Evolutionary conservation across 1,284 basidiomycete genomes (phyloP).

Genomic region (Cutaneotrichosporon sp.): DNA sequence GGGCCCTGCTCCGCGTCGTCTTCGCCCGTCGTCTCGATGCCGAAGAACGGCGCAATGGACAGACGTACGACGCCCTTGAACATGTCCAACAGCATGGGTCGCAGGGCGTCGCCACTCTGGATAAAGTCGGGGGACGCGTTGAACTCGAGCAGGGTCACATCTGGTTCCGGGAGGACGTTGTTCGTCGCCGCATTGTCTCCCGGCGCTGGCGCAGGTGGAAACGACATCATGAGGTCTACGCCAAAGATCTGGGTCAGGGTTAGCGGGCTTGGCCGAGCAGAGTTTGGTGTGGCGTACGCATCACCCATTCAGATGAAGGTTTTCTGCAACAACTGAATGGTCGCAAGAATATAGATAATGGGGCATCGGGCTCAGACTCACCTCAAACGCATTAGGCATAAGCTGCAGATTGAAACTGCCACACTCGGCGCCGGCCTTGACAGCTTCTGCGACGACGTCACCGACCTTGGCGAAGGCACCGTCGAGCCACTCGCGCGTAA

Average conservation of each 20-base stretch:
- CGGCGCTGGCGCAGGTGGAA: constrained; percentile 35
- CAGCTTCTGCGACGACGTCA: constrained; percentile 68
- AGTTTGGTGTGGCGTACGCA: not conserved
- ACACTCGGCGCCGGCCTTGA: constrained; percentile 76
- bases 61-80: constrained; percentile 66
- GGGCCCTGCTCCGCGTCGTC: constrained; percentile 13
- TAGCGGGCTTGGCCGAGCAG: too few species aligned
- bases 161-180: constrained; percentile 47
- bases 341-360: too few species aligned
- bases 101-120: constrained; percentile 75
- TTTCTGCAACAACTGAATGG: not conserved
- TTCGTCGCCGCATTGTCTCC: too few species aligned
- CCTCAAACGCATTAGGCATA: constrained; percentile 87
- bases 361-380: constrained; percentile 16
- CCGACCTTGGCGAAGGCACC: constrained; percentile 61
- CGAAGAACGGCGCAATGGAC: constrained; percentile 62
- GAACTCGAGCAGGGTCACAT: constrained; percentile 78
- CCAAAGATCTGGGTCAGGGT: constrained; percentile 61
- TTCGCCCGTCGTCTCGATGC: constrained; percentile 12
- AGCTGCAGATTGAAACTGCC: constrained; percentile 56
- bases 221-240: constrained; percentile 77
- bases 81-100: constrained; percentile 68
- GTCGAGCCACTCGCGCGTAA: constrained; percentile 56
- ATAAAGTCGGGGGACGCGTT: constrained; percentile 97
- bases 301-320: not conserved